Evolutionary conservation across 352 stramenopile genomes (phyloP).

Genomic region (Globisporangium mamillatum): DNA sequence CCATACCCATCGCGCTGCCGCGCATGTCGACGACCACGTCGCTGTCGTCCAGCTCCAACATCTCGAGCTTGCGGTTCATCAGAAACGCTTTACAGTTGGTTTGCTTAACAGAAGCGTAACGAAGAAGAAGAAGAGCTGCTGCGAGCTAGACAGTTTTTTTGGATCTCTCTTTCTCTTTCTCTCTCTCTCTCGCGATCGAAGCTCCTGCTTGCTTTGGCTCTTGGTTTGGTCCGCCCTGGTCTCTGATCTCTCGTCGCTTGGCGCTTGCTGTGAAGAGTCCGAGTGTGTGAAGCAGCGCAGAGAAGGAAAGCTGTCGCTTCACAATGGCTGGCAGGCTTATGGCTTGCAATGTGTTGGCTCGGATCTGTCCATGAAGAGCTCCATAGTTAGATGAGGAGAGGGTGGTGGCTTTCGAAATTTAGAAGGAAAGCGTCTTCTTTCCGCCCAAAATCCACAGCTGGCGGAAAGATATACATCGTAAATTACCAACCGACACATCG

Average conservation of each 20-base stretch:
- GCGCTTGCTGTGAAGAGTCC: conserved; percentile 1
- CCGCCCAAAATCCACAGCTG: not conserved
- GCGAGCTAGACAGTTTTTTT: conserved; percentile 9
- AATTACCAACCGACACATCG: conserved; percentile 10
- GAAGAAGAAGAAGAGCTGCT: conserved; percentile 6
- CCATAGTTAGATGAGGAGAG: conserved; percentile 16
- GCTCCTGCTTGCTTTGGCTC: not conserved
- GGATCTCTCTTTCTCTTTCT: not conserved
- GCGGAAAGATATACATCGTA: conserved; percentile 10
- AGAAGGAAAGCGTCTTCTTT: conserved; percentile 7
- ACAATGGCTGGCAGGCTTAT: not conserved
- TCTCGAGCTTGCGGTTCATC: conserved; percentile 79
- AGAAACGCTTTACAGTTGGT: conserved; percentile 16
- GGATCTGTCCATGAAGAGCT: conserved; percentile 6
- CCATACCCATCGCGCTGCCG: conserved; percentile 20
- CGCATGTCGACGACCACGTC: conserved; percentile 33
- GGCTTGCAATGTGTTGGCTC: not conserved
- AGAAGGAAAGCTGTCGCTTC: conserved; percentile 5
- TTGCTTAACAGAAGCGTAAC: conserved; percentile 7
- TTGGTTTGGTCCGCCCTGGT: conserved; percentile 3
- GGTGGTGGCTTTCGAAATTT: conserved; percentile 27
- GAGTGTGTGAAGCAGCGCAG: conserved; percentile 5
- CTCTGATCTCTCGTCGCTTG: not conserved
- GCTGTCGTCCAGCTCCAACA: conserved; percentile 42
- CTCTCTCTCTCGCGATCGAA: not conserved